These are phyloP conservation scores for Sugiyamaella paludigena DNA, from an alignment of 1,139 yeast species.

Conservation along the genomic window DNA sequence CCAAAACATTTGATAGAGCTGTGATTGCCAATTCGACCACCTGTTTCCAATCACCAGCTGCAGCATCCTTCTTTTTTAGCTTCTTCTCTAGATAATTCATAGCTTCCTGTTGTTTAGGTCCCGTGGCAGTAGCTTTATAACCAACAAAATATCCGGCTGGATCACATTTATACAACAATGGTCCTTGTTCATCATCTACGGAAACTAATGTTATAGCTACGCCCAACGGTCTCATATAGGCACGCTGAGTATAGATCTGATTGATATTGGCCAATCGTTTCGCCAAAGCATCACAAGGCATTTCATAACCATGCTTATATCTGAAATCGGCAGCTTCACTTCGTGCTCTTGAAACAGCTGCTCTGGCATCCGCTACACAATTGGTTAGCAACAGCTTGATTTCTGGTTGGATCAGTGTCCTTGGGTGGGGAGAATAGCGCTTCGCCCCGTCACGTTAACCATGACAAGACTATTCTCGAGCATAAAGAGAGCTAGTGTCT, in stretches of 20 bases:
- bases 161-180: constrained; percentile 88
- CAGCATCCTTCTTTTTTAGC: constrained; percentile 69
- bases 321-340: constrained; percentile 93
- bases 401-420: neutral
- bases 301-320: constrained; percentile 92
- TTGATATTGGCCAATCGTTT: constrained; percentile 94
- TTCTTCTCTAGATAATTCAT: constrained; percentile 88
- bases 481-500: no score
- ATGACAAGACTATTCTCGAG: neutral
- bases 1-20: constrained; percentile 78
- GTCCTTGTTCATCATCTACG: constrained; percentile 85
- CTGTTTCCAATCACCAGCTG: constrained; percentile 82
- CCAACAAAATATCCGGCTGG: constrained; percentile 97
- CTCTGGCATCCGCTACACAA: constrained; percentile 69
- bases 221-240: constrained; percentile 98
- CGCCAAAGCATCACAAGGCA: constrained; percentile 92
- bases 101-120: constrained; percentile 97
- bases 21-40: constrained; percentile 89
- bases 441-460: no score
- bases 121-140: constrained; percentile 89
- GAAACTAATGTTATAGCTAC: constrained; percentile 87
- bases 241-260: constrained; percentile 94
- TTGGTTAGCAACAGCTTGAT: constrained; percentile 5
- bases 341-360: constrained; percentile 86
- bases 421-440: no score